Evolutionary conservation across 1,139 yeast genomes (phyloP), one percentile per base, ranked within the genome.

Genomic region (Saccharomyces hybrid): DNA sequence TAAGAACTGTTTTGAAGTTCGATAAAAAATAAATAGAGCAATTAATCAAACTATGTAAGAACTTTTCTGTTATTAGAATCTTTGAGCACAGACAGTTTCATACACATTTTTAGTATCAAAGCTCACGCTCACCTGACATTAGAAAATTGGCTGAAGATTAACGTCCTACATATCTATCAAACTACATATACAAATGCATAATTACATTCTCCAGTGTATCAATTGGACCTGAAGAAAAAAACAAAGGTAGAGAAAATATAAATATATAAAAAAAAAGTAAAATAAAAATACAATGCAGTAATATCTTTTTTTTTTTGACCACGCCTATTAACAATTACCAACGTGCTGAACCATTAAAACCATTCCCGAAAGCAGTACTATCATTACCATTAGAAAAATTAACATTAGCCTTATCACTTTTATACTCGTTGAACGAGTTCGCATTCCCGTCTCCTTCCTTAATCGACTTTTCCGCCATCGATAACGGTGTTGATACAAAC

Each of bases 1-100:
- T 93, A 72, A 87, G 99, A 76, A 95, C 97, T 46, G 97, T 93
- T 60, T 75, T 88, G 60, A 76, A 80, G 44, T 38, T 16, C 11
- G n/a, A 38, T 16, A 13, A 38, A 30, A 20, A 16, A 20, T 23
- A 38, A 38, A 38, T 38, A 16, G 25, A 6, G 1, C 11, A 16
- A 7, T 20, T 16, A 16, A 38, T 38, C 11, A 9, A 16, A 16
- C 44, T 38, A 38, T 16, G 44, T 38, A 38, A 38, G 44, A n/a
- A 32, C 4, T 20, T 20, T 20, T 20, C 23, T 20, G 23, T 31
- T 31, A 31, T 31, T 31, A 1, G 34, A 31, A 13, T 31, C 2
- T 31, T 31, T 4, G 34, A 31, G 34, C n/a, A 1, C 34, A 31
- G 34, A 31, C 2, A 31, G 34, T 31, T 31, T 3, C 2, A 31